Percentiles rank a stretch among this genome's conserved stretches.
Evolutionary conservation across 768 basidiomycete genomes (phyloP).

Genomic region (Rhodotorula paludigena): DNA sequence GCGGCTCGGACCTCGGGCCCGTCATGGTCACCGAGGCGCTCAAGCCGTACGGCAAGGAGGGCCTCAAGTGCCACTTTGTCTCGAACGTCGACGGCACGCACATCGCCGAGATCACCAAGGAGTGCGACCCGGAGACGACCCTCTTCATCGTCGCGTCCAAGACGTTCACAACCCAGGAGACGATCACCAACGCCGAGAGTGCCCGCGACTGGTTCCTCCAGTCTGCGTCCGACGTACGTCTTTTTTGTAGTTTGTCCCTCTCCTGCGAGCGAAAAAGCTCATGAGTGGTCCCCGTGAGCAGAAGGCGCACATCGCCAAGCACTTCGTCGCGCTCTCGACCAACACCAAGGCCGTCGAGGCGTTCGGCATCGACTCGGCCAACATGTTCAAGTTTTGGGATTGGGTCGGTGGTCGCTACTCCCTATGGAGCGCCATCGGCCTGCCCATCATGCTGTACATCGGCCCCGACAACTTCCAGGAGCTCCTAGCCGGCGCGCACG

Average conservation of each 20-base stretch:
- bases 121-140: conserved; percentile 83
- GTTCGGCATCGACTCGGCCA: conserved; percentile 82
- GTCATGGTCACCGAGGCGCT: conserved; percentile 99
- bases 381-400: conserved; percentile 99
- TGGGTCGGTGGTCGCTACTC: conserved; percentile 99
- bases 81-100: conserved; percentile 99
- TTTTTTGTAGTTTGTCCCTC: neutral
- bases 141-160: conserved; percentile 98
- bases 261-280: neutral
- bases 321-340: conserved; percentile 96
- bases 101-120: conserved; percentile 74
- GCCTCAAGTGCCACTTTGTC: conserved; percentile 80
- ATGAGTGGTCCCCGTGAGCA: conserved; percentile 19
- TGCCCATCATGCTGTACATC: conserved; percentile 86
- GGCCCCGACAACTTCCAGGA: conserved; percentile 91
- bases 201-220: conserved; percentile 91
- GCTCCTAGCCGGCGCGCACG: conserved; percentile 85
- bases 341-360: conserved; percentile 87
- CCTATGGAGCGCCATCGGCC: conserved; percentile 95
- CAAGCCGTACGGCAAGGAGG: conserved; percentile 84
- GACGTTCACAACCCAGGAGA: conserved; percentile 99
- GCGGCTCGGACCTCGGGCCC: conserved; percentile 94
- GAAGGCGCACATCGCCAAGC: conserved; percentile 89
- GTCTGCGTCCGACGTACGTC: conserved; percentile 63
- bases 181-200: conserved; percentile 94